Conservation (phyloP, 495 filamentous ascomycete species). For the Penicillium crystallinum region DNA sequence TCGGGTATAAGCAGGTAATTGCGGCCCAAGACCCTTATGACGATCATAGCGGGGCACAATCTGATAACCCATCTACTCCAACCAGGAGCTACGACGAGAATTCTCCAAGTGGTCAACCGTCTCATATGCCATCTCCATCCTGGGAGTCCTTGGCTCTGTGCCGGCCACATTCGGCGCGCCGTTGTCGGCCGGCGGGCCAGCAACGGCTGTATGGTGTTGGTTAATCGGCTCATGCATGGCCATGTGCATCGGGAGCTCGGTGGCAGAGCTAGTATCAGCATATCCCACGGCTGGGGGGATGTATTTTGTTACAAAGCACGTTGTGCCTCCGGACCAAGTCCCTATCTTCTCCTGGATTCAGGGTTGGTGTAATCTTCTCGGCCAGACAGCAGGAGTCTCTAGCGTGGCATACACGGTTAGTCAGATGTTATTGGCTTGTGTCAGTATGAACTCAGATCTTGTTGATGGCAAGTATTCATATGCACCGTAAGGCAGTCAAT, state of each 20-base stretch:
- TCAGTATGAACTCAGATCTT: slow-evolving; percentile 53
- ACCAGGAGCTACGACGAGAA: slow-evolving; percentile 56
- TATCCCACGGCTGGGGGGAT: slow-evolving; percentile 61
- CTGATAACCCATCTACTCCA: neutral
- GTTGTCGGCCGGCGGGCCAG: slow-evolving; percentile 60
- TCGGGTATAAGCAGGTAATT: slow-evolving; percentile 65
- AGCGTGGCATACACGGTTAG: slow-evolving; percentile 53
- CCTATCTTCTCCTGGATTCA: slow-evolving; percentile 57
- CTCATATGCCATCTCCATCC: slow-evolving; percentile 68
- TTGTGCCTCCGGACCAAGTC: slow-evolving; percentile 52
- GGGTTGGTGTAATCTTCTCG: slow-evolving; percentile 59
- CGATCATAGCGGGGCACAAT: slow-evolving; percentile 1
- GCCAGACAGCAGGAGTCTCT: slow-evolving; percentile 55
- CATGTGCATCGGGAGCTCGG: slow-evolving; percentile 61
- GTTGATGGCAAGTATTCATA: slow-evolving; percentile 40
- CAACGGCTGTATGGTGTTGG: slow-evolving; percentile 70
- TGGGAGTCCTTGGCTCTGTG: slow-evolving; percentile 65
- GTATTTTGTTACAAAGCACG: slow-evolving; percentile 60
- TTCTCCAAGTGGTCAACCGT: slow-evolving; percentile 72
- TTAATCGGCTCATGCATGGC: slow-evolving; percentile 64
- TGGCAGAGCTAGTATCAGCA: slow-evolving; percentile 57
- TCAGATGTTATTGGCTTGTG: slow-evolving; percentile 54
- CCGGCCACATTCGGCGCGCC: slow-evolving; percentile 64
- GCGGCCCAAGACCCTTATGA: neutral
- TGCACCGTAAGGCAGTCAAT: slow-evolving; percentile 33